phyloP scores from a whole-genome alignment of 2,329 filamentous ascomycete genomes.

The Arachnopeziza araneosa region DNA sequence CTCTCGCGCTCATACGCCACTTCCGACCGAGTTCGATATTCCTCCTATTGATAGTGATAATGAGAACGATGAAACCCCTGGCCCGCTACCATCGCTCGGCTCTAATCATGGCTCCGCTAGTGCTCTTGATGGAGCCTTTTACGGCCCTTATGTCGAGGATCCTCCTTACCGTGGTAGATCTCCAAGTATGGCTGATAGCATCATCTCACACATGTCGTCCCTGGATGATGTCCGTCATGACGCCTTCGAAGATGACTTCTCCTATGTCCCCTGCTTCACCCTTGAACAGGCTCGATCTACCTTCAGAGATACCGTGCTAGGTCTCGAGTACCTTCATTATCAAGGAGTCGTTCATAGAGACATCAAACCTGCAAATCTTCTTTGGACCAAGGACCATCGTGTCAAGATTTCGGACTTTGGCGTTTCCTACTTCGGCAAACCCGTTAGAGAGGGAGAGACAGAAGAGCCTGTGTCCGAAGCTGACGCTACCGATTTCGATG shows the following conservation, averaged over 20 bases:
- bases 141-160: constrained; percentile 61
- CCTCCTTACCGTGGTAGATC: constrained; percentile 58
- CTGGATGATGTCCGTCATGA: constrained; percentile 59
- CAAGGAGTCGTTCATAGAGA: constrained; percentile 80
- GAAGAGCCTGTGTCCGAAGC: constrained; percentile 71
- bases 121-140: constrained; percentile 74
- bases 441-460: constrained; percentile 74
- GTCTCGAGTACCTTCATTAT: constrained; percentile 88
- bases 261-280: constrained; percentile 90
- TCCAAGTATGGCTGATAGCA: constrained; percentile 75
- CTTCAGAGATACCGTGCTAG: constrained; percentile 89
- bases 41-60: constrained; percentile 39
- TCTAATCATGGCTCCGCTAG: constrained; percentile 39
- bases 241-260: constrained; percentile 77
- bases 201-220: constrained; percentile 64
- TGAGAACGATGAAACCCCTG: constrained; percentile 49
- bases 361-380: constrained; percentile 83
- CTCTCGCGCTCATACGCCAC: constrained; percentile 31
- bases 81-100: constrained; percentile 47
- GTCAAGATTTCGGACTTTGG: constrained; percentile 99
- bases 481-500: constrained; percentile 81
- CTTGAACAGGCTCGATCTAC: constrained; percentile 74
- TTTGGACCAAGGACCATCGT: constrained; percentile 77
- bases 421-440: constrained; percentile 91
- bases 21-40: constrained; percentile 34